These are phyloP conservation scores for Casuarina equisetifolia DNA, from an alignment of 306 rosid genomes.

Conservation along the genomic window DNA sequence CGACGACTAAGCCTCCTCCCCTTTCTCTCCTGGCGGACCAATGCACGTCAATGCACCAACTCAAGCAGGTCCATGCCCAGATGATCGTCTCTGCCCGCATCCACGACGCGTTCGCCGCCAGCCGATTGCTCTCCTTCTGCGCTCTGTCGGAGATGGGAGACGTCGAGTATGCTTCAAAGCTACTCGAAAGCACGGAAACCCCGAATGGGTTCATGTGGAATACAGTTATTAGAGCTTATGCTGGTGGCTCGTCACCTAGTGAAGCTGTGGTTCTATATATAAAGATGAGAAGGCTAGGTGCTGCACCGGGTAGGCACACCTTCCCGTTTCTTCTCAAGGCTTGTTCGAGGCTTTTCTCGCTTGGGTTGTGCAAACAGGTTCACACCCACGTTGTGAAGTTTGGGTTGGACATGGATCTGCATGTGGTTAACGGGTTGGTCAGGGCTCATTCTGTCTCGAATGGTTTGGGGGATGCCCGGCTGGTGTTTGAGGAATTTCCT, in stretches of 20 bases:
- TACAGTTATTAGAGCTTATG: slow-evolving; percentile 44
- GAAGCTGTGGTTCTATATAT: slow-evolving; percentile 29
- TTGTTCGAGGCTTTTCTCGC: slow-evolving; percentile 18
- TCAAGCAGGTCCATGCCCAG: slow-evolving; percentile 44
- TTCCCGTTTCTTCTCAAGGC: slow-evolving; percentile 51
- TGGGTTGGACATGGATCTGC: slow-evolving; percentile 33
- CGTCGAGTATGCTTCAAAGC: slow-evolving; percentile 34
- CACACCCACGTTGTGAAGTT: slow-evolving; percentile 42
- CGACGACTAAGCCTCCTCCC: slow-evolving; percentile 5
- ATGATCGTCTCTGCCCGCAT: slow-evolving; percentile 38
- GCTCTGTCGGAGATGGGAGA: slow-evolving; percentile 38
- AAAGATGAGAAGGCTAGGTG: slow-evolving; percentile 38
- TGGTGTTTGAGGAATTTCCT: slow-evolving; percentile 35
- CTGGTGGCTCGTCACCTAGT: slow-evolving; percentile 19
- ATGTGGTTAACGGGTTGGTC: slow-evolving; percentile 41
- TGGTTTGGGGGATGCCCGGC: slow-evolving; percentile 29
- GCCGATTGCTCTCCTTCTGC: slow-evolving; percentile 40
- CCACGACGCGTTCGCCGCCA: slow-evolving; percentile 40
- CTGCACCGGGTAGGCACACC: slow-evolving; percentile 44
- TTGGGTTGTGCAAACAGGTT: slow-evolving; percentile 35
- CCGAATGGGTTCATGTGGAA: slow-evolving; percentile 56
- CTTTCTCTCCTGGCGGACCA: slow-evolving; percentile 40
- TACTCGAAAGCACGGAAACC: slow-evolving; percentile 19
- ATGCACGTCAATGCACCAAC: slow-evolving; percentile 30
- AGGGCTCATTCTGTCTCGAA: slow-evolving; percentile 35